These are phyloP conservation scores for Endothia cerciana DNA, from an alignment of 2,329 filamentous ascomycete species.

Conservation along the genomic window DNA sequence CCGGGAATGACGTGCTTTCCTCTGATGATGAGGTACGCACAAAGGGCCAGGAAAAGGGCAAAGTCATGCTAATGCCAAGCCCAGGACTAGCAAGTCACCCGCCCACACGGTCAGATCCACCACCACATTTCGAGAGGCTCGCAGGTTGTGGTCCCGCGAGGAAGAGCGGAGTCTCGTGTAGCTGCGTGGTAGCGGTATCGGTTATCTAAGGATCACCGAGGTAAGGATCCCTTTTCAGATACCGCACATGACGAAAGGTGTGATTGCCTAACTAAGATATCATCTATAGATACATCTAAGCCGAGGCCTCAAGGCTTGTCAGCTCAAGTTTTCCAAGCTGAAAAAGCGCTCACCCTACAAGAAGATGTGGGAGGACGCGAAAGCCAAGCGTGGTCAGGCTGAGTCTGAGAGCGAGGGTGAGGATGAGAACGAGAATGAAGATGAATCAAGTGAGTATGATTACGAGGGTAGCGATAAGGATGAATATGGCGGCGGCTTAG, in stretches of 20 bases:
- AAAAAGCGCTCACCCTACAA: not conserved
- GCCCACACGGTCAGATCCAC: not conserved
- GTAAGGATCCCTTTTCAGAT: not conserved
- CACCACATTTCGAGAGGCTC: not conserved
- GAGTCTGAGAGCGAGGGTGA: not conserved
- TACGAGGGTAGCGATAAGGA: too few relatives aligned
- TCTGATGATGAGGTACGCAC: not conserved
- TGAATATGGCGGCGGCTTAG: too few relatives aligned
- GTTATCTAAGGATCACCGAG: not conserved
- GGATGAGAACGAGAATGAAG: not conserved
- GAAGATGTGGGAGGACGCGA: not conserved
- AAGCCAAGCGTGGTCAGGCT: not conserved
- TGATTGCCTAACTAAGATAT: not conserved
- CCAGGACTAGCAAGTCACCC: not conserved
- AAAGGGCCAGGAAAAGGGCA: not conserved
- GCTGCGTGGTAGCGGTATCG: not conserved
- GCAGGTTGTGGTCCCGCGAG: not conserved
- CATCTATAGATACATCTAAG: not conserved
- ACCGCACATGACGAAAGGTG: not conserved
- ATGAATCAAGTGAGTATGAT: not conserved
- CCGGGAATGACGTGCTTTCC: not conserved
- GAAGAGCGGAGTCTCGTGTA: not conserved
- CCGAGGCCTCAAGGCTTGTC: slow-evolving; percentile 3
- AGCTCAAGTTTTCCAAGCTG: slow-evolving; percentile 6
- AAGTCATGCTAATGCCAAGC: not conserved